These are phyloP conservation scores for Quercus phellos DNA, from an alignment of 331 rosid species.

Conservation along the genomic window DNA sequence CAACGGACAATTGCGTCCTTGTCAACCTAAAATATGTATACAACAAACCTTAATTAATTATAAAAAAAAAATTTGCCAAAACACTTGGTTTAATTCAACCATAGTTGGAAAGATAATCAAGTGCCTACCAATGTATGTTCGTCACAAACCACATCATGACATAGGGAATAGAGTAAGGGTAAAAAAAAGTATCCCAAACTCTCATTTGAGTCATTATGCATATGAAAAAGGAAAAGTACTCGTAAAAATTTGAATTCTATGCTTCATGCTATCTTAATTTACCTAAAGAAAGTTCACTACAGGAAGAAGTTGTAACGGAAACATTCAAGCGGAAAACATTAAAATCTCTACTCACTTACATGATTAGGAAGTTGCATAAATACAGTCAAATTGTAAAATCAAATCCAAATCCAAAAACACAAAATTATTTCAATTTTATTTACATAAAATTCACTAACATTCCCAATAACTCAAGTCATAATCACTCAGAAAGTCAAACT, in stretches of 20 bases:
- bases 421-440: neutral
- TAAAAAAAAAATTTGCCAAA: neutral
- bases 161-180: neutral
- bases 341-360: neutral
- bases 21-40: slow-evolving; percentile 40
- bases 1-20: slow-evolving; percentile 60
- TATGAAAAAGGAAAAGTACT: neutral
- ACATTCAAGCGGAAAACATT: neutral
- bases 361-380: neutral
- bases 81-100: neutral
- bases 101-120: neutral
- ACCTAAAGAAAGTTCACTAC: neutral
- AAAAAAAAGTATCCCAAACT: neutral
- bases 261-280: neutral
- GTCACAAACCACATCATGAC: neutral
- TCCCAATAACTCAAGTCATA: neutral
- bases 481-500: too few relatives aligned
- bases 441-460: neutral
- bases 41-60: neutral
- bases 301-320: neutral
- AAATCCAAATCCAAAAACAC: neutral
- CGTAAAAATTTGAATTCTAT: neutral
- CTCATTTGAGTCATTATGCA: neutral
- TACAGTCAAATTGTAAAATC: neutral
- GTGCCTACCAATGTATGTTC: neutral